phyloP scores from a whole-genome alignment of 2,329 filamentous ascomycete species.

The Paracorniculantispora psalliotae region DNA sequence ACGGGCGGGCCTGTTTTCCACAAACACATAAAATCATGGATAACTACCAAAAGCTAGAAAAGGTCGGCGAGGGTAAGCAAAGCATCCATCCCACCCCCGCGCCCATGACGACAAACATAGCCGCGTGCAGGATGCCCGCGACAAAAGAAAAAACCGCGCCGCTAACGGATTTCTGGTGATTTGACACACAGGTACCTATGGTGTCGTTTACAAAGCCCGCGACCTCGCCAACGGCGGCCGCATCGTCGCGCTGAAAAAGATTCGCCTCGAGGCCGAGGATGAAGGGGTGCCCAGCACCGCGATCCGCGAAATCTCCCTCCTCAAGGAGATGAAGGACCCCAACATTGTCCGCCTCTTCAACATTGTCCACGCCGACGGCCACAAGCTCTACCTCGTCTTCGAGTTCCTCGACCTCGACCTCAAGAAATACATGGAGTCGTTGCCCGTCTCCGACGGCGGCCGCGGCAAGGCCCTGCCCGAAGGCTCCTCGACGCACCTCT shows the following conservation, averaged over 20 bases:
- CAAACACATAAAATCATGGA: constrained; percentile 57
- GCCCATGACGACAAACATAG: background rate
- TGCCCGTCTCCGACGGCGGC: constrained; percentile 78
- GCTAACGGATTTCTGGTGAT: background rate
- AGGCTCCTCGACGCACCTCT: constrained; percentile 59
- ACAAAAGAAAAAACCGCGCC: no score
- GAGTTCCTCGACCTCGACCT: constrained; percentile 88
- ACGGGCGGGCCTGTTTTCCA: constrained; percentile 12
- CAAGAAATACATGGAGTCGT: constrained; percentile 94
- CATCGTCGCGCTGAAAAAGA: constrained; percentile 93
- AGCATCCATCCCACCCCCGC: background rate
- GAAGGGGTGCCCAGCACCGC: constrained; percentile 89
- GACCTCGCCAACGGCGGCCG: constrained; percentile 77
- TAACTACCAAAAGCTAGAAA: constrained; percentile 95
- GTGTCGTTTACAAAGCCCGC: constrained; percentile 90
- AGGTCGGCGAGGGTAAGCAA: constrained; percentile 82
- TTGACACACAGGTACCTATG: constrained; percentile 68
- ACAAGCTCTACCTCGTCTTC: constrained; percentile 90
- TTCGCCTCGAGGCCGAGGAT: constrained; percentile 89
- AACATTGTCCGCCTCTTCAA: constrained; percentile 86
- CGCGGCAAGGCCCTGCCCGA: constrained; percentile 81
- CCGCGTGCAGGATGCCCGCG: no score
- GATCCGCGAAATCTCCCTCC: constrained; percentile 87
- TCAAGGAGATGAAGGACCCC: constrained; percentile 90
- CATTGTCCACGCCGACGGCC: constrained; percentile 90